These are phyloP conservation scores for Pythium volutum DNA, from an alignment of 352 stramenopile species.

Conservation along the genomic window DNA sequence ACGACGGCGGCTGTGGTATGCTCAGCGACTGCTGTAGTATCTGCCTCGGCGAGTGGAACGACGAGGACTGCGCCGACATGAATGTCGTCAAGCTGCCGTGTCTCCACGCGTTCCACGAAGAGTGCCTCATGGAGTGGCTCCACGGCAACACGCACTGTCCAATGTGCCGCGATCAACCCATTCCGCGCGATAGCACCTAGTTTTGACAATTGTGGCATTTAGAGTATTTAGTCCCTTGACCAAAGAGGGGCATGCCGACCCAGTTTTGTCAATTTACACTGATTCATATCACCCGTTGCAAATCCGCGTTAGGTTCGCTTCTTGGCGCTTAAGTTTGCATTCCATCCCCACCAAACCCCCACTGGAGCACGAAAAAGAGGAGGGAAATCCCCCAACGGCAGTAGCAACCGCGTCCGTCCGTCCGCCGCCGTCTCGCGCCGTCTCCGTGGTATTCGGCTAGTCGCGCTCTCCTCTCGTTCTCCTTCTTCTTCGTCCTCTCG, in stretches of 20 bases:
- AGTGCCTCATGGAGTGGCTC: slow-evolving; percentile 85
- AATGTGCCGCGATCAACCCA: slow-evolving; percentile 80
- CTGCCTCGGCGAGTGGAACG: slow-evolving; percentile 77
- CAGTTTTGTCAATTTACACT: slow-evolving; percentile 4
- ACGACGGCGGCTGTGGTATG: slow-evolving; percentile 13
- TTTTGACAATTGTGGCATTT: slow-evolving; percentile 7
- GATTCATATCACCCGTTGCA: neutral
- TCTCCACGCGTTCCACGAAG: slow-evolving; percentile 82
- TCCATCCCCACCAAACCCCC: neutral
- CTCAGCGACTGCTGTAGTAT: slow-evolving; percentile 83
- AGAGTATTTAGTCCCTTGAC: slow-evolving; percentile 15
- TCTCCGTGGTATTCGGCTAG: neutral
- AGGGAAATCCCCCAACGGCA: slow-evolving; percentile 13
- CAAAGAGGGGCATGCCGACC: neutral
- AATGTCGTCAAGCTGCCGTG: slow-evolving; percentile 85
- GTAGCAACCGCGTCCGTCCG: neutral
- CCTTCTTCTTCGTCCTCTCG: neutral
- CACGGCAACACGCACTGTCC: slow-evolving; percentile 78
- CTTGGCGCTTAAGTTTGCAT: neutral
- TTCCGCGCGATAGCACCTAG: slow-evolving; percentile 24
- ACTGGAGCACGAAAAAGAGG: slow-evolving; percentile 13
- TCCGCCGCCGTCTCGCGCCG: neutral
- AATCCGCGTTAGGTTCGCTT: slow-evolving; percentile 21
- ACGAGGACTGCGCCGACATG: slow-evolving; percentile 76
- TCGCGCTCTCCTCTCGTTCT: neutral